Evolutionary conservation across 768 basidiomycete genomes (phyloP), one percentile per base, ranked within the genome.

Genomic region (Russula abietina): DNA sequence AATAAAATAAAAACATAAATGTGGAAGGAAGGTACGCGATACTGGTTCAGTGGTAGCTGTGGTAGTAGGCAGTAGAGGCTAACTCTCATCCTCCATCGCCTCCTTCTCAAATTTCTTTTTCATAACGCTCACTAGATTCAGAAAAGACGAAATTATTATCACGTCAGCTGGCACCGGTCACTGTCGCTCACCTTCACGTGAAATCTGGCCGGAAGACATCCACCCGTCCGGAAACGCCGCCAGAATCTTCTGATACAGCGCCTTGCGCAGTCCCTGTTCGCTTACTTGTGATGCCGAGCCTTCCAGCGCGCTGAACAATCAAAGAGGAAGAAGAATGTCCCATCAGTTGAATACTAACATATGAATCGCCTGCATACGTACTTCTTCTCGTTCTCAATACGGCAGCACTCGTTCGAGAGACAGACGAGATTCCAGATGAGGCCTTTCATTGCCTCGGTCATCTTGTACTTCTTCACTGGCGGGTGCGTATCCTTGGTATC

Each of bases 151-250:
- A 51, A n/a, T n/a, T 30, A 12, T 4, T 22, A 12, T 26, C 41
- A 43, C 10, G 45, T 10, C 16, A 24, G n/a, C n/a, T 24, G n/a
- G 14, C n/a, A 26, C 0, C 3, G 11, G 22, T 10, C 43, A 46
- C 28, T n/a, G 14, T 2, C 4, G 73, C 86, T 39, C 55, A 91
- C 90, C 88, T 79, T 93, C 91, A 69, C 91, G 80, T 38, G 89
- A 91, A 63, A 93, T 89, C 72, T 91, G 88, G 3, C 90, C 88
- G 3, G 89, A 90, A 32, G 86, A 84, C 76, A 93, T 84, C 91
- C 91, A 93, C 14, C 89, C 89, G 0, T 85, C 78, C 0, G 91
- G 91, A 73, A 90, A 93, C 1, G 83, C 84, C n/a, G 80, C 81
- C 0, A 92, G 87, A 61, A 93, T 91, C 85, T 86, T 89, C 72